These are phyloP conservation scores for Moricandia arvensis DNA, from an alignment of 345 rosid species.

Conservation along the genomic window DNA sequence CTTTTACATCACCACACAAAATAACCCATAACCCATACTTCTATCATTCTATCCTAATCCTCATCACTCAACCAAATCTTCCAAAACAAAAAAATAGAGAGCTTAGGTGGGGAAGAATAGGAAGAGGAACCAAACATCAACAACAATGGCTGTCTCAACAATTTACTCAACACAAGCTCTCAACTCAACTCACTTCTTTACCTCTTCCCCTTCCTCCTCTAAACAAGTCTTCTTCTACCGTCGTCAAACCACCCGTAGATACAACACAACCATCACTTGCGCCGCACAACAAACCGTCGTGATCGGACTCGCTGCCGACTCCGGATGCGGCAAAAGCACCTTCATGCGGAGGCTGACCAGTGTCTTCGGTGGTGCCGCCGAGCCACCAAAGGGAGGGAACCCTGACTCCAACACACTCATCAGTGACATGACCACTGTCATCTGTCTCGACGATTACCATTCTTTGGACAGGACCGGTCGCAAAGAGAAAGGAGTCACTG, in stretches of 20 bases:
- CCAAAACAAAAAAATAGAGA: conserved; percentile 24
- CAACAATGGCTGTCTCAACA: conserved; percentile 69
- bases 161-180: conserved; percentile 70
- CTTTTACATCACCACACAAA: conserved; percentile 32
- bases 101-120: conserved; percentile 40
- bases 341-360: conserved; percentile 91
- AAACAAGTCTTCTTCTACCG: conserved; percentile 53
- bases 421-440: conserved; percentile 87
- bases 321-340: conserved; percentile 93
- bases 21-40: conserved; percentile 34
- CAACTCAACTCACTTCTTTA: conserved; percentile 62
- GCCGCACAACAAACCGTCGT: conserved; percentile 63
- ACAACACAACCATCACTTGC: conserved; percentile 62
- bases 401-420: conserved; percentile 96
- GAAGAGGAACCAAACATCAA: background rate
- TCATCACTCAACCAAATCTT: conserved; percentile 38
- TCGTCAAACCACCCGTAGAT: conserved; percentile 36
- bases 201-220: conserved; percentile 48
- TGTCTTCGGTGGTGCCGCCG: conserved; percentile 92
- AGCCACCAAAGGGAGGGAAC: conserved; percentile 92
- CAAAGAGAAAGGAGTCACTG: conserved; percentile 89
- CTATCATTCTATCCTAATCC: conserved; percentile 33
- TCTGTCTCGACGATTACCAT: conserved; percentile 91
- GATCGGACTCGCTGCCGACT: conserved; percentile 92
- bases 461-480: conserved; percentile 85